Evolutionary conservation across 202 grass and related monocot species (phyloP).

Genomic region (Digitaria exilis): DNA sequence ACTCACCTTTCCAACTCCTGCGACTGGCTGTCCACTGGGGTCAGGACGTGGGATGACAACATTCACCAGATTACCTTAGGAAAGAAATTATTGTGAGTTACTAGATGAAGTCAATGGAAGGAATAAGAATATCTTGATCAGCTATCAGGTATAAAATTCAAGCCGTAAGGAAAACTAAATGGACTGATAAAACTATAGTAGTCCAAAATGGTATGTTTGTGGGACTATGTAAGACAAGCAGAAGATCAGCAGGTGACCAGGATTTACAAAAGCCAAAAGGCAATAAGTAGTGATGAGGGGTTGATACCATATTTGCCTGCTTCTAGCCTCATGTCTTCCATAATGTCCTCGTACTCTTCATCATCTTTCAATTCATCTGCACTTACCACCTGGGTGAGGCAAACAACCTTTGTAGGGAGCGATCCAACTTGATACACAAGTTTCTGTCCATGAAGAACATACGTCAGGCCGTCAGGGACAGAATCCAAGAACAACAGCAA

Average conservation of each 20-base stretch:
- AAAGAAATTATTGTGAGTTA: slow-evolving; percentile 5
- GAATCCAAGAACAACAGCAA: background rate
- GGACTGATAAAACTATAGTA: background rate
- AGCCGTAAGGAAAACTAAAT: background rate
- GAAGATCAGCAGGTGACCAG: slow-evolving; percentile 8
- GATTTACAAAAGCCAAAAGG: background rate
- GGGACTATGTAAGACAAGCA: slow-evolving; percentile 6
- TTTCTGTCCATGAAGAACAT: slow-evolving; percentile 56
- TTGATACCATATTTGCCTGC: slow-evolving; percentile 87
- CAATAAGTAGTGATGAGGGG: background rate
- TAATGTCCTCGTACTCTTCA: slow-evolving; percentile 94
- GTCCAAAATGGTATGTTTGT: background rate
- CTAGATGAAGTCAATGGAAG: background rate
- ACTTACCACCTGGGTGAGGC: slow-evolving; percentile 81
- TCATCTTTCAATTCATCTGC: slow-evolving; percentile 90
- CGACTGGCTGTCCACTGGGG: slow-evolving; percentile 55
- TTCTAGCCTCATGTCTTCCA: slow-evolving; percentile 98
- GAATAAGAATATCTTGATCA: background rate
- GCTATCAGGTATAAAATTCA: slow-evolving; percentile 1
- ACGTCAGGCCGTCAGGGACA: background rate
- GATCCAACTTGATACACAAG: slow-evolving; percentile 96
- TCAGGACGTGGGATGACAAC: slow-evolving; percentile 89
- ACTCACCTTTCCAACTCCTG: slow-evolving; percentile 91
- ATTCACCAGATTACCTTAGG: slow-evolving; percentile 73
- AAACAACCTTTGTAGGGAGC: slow-evolving; percentile 85